These are phyloP conservation scores for Didymella lethalis DNA, from an alignment of 2,329 filamentous ascomycete genomes.

Conservation along the genomic window DNA sequence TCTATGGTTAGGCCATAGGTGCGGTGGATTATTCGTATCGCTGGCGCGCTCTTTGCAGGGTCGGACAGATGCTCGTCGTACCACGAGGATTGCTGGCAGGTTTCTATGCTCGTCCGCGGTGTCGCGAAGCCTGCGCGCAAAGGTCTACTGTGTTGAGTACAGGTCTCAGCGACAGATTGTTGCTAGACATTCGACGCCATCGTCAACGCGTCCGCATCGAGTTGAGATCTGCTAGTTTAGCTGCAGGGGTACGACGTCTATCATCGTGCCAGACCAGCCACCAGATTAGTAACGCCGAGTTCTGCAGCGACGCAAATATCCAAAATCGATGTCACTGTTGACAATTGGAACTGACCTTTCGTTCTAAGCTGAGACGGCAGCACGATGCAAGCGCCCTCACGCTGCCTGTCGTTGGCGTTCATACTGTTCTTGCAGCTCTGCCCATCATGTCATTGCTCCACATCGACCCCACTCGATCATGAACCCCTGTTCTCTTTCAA, in stretches of 20 bases:
- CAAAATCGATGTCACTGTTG: background rate
- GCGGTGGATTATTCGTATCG: slow-evolving; percentile 20
- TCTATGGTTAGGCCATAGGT: slow-evolving; percentile 44
- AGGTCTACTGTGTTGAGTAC: slow-evolving; percentile 23
- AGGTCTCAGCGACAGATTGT: slow-evolving; percentile 30
- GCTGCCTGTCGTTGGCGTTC: slow-evolving; percentile 10
- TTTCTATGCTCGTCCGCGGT: slow-evolving; percentile 6
- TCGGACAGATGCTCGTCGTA: slow-evolving; percentile 5
- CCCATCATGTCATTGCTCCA: slow-evolving; percentile 27
- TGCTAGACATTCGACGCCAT: slow-evolving; percentile 26
- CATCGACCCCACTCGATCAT: slow-evolving; percentile 31
- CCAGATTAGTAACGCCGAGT: slow-evolving; percentile 14
- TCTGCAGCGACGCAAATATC: slow-evolving; percentile 1
- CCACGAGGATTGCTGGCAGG: slow-evolving; percentile 4
- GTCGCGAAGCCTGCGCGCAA: slow-evolving; percentile 14
- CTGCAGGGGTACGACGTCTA: slow-evolving; percentile 22
- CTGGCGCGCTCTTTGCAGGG: slow-evolving; percentile 11
- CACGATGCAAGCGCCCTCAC: slow-evolving; percentile 7
- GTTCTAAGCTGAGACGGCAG: background rate
- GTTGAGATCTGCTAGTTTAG: slow-evolving; percentile 28
- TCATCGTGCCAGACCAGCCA: slow-evolving; percentile 18
- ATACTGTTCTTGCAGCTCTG: slow-evolving; percentile 23
- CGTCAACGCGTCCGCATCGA: slow-evolving; percentile 34
- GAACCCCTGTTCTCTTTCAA: slow-evolving; percentile 43
- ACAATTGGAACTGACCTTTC: background rate